Evolutionary conservation across 352 stramenopile species (phyloP).

Genomic region (Pythium graminicola): DNA sequence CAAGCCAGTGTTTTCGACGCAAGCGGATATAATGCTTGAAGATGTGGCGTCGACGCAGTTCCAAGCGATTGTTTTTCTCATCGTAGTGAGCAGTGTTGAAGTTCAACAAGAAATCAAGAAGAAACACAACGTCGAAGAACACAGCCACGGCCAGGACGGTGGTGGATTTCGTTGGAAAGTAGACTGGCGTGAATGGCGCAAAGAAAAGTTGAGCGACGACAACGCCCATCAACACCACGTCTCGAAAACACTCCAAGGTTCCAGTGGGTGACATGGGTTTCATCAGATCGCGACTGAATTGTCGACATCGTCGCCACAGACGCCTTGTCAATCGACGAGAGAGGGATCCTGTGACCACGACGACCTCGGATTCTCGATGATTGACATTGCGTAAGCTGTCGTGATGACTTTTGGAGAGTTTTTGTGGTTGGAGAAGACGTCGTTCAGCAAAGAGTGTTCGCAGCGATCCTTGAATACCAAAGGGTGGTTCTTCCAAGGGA

Average conservation of each 20-base stretch:
- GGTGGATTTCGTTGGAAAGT: slow-evolving; percentile 3
- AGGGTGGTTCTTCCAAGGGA: neutral
- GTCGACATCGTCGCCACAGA: neutral
- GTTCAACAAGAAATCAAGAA: slow-evolving; percentile 10
- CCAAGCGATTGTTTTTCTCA: slow-evolving; percentile 11
- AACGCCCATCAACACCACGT: neutral
- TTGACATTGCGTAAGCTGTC: slow-evolving; percentile 6
- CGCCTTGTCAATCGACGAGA: neutral
- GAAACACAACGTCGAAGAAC: slow-evolving; percentile 5
- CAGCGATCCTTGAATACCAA: slow-evolving; percentile 5
- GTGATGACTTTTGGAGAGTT: neutral
- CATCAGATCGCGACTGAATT: neutral
- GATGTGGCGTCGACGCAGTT: slow-evolving; percentile 6
- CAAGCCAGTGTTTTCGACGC: slow-evolving; percentile 5
- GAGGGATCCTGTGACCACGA: neutral
- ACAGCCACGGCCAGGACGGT: neutral
- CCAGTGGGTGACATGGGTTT: slow-evolving; percentile 10
- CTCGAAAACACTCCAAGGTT: neutral
- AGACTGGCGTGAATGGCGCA: slow-evolving; percentile 11
- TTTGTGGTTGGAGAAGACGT: slow-evolving; percentile 1
- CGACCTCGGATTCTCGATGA: neutral
- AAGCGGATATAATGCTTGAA: neutral
- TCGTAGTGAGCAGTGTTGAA: slow-evolving; percentile 19
- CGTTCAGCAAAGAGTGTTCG: slow-evolving; percentile 9
- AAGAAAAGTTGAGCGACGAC: slow-evolving; percentile 15